Evolutionary conservation across 805 yeast genomes (phyloP), one percentile per base, ranked within the genome.

Genomic region (Yamadazyma sp.): DNA sequence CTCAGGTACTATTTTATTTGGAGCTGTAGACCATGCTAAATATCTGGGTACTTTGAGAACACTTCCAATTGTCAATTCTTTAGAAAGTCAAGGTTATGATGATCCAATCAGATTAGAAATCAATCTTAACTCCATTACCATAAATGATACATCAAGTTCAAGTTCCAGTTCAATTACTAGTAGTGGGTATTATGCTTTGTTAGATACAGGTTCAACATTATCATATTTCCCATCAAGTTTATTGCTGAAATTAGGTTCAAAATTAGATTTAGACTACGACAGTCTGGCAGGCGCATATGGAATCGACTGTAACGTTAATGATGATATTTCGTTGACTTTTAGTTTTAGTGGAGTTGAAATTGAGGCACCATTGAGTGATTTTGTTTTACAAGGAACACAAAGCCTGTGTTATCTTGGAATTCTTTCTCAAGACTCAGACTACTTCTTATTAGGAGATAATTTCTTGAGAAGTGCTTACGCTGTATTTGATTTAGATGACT

Each of bases 401-500:
- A 31, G 33, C 16, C 25, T 20, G 17, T 63, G 69, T 43, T 43
- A 41, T 31, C 50, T 62, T 39, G 62, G 65, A 4, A 44, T 60
- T 15, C 34, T 55, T 20, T 45, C 40, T 10, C 58, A 53, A 36
- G 12, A 22, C 24, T 13, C 33, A 7, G 34, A 27, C 14, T 47
- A 47, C 36, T 47, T 61, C 12, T 66, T 80, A 36, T 62, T 84
- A 23, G 93, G 93, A 8, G 88, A 81, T 51, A 70, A 74, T 30
- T 74, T 83, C 50, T 58, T 84, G 43, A 66, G 85, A 35, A 69
- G 74, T 38, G 80, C 81, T 2, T 82, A 80, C 53, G 68, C 78
- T 18, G 86, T 80, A 11, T 80, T 73, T 55, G 82, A 83, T 54
- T 58, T 80, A 33, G 85, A 78, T 21, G 72, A 72, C 49, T 58